phyloP scores from a whole-genome alignment of 176 grass and related monocot species.

The Carex kokanica region DNA sequence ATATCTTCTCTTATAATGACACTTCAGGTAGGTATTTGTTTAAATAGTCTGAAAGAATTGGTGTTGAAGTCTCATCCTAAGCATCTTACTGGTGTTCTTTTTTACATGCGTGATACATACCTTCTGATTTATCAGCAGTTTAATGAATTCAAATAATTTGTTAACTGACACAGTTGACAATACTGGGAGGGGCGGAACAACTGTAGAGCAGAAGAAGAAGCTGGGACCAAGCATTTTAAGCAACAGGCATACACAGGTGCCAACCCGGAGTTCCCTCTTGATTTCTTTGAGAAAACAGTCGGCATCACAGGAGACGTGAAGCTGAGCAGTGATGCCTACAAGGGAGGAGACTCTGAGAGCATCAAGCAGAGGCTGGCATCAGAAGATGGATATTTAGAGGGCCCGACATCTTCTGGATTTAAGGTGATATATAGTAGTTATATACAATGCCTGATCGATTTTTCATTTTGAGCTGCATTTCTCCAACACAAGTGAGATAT shows the following conservation, averaged over 20 bases:
- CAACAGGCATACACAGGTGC: slow-evolving; percentile 58
- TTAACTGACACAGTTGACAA: slow-evolving; percentile 17
- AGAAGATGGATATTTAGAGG: slow-evolving; percentile 88
- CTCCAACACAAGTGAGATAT: not conserved
- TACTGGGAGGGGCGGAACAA: slow-evolving; percentile 21
- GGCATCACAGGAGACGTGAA: slow-evolving; percentile 82
- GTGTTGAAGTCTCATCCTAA: not conserved
- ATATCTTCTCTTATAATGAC: slow-evolving; percentile 77
- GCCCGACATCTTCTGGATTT: slow-evolving; percentile 63
- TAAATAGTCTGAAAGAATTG: not conserved
- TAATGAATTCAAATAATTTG: not conserved
- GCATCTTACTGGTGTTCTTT: not conserved
- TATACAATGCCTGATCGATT: not conserved
- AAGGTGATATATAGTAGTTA: slow-evolving; percentile 84
- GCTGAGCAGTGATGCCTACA: slow-evolving; percentile 69
- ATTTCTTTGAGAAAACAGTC: slow-evolving; percentile 90
- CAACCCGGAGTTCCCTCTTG: slow-evolving; percentile 84
- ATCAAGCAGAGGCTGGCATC: slow-evolving; percentile 82
- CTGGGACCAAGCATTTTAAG: slow-evolving; percentile 73
- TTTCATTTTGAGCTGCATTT: not conserved
- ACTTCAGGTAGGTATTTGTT: slow-evolving; percentile 49
- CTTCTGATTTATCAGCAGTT: not conserved
- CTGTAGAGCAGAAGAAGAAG: slow-evolving; percentile 83
- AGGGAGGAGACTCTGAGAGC: slow-evolving; percentile 79
- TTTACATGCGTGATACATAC: not conserved